phyloP scores from a whole-genome alignment of 129 eudicot species.

The Glebionis coronaria region DNA sequence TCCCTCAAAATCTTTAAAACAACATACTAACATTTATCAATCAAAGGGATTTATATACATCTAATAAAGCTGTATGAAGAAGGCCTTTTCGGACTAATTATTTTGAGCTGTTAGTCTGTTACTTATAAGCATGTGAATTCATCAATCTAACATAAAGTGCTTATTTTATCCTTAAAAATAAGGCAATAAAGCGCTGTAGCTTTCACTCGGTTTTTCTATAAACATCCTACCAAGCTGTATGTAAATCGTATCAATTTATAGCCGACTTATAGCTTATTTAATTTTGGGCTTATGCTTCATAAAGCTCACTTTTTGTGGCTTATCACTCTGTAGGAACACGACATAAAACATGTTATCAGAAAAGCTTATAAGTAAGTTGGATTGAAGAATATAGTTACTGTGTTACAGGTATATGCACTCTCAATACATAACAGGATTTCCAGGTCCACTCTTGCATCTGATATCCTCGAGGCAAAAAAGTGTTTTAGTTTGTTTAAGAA shows the following conservation, averaged over 20 bases:
- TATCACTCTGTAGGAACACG: slow-evolving; percentile 48
- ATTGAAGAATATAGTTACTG: not conserved
- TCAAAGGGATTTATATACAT: not conserved
- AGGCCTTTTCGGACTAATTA: not conserved
- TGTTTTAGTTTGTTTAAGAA: no score
- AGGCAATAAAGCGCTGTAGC: not conserved
- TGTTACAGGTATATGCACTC: not conserved
- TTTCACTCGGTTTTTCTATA: no score
- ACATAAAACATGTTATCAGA: not conserved
- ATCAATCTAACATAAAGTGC: not conserved
- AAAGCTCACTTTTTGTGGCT: no score
- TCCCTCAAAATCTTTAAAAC: not conserved
- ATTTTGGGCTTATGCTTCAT: no score
- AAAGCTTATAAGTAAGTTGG: not conserved
- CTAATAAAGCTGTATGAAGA: not conserved
- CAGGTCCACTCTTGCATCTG: not conserved
- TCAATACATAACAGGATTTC: not conserved
- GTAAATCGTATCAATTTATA: no score
- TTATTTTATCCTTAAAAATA: no score
- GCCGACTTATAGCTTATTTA: no score
- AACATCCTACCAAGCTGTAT: no score
- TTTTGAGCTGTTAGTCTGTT: not conserved
- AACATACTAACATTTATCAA: not conserved
- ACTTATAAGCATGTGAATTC: no score
- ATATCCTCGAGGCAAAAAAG: no score